Base-by-base conservation (phyloP, 768 basidiomycete genomes). In the Russula dissimulans region DNA sequence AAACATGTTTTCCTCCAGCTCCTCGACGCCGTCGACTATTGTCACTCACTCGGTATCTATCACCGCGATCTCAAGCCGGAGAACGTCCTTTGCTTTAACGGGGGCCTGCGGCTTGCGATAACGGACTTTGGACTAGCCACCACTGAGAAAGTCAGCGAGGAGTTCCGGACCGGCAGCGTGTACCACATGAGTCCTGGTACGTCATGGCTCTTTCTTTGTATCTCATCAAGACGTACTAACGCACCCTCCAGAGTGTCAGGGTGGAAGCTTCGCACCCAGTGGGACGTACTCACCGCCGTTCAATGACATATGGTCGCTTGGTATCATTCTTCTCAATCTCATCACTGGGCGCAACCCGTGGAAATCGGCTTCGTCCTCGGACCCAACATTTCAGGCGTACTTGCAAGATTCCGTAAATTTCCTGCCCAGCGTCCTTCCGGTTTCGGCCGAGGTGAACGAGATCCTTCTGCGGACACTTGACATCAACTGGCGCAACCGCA, bases 11-110 rank as follows among this genome's bases (percentile, higher is more conserved):
- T 97, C 76, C 77, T 93, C 57, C 95, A 99, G 72, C 81, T 99
- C 65, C 78, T 97, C 66, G 92, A 95, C 68, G 91, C 92, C 6
- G 89, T 97, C 69, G 87, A 92, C 67, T 89, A 94, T 73, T 94
- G 92, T 72, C 95, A 99, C 72, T 81, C 82, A 18, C 77, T 89
- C 50, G 91, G 91, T 47, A 92, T 99, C 68, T 95, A 90, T 76
- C 95, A 98, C 71, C 89, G 95, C 47, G 95, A 98, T 71, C 76
- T 99, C 69, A 99, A 98, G 78, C 95, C 95, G 5, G 95, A 99
- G 76, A 97, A 91, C 71, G 83, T 97, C 59, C 78, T 97, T 48
- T 95, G 92, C 72, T 88, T 86, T 76, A 80, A 86, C 70, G 73
- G 80, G 64, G 94, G 93, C 50, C 76, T 79, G 65, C 79, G 82